These are phyloP conservation scores for Xerocomus potaroensis DNA, from an alignment of 768 basidiomycete genomes.

Conservation along the genomic window DNA sequence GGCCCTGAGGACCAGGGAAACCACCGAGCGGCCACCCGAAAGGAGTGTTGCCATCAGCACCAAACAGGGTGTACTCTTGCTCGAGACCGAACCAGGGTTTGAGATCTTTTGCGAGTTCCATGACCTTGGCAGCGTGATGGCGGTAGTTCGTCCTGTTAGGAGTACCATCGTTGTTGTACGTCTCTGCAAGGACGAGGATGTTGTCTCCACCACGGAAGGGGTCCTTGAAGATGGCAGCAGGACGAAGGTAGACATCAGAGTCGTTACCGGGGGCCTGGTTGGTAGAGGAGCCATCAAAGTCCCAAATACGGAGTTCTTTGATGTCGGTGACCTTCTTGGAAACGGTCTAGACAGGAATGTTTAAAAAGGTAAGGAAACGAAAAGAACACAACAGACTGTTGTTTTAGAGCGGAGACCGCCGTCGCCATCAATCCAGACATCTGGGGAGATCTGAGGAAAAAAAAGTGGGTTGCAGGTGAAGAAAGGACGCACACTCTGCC, in stretches of 20 bases:
- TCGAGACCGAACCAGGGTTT: conserved; percentile 98
- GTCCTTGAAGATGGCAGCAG: conserved; percentile 96
- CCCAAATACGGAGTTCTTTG: conserved; percentile 92
- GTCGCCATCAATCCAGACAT: conserved; percentile 98
- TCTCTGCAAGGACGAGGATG: conserved; percentile 94
- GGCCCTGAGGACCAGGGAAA: conserved; percentile 99
- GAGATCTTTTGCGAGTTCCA: conserved; percentile 81
- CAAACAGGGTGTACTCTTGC: conserved; percentile 98
- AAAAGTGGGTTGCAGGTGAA: background rate
- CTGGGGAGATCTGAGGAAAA: conserved; percentile 37
- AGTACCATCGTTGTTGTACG: conserved; percentile 98
- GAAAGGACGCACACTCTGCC: conserved; percentile 73
- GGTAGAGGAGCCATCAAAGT: conserved; percentile 98
- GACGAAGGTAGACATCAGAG: conserved; percentile 98
- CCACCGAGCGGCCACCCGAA: conserved; percentile 98
- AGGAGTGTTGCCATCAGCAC: conserved; percentile 76
- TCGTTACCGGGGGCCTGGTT: conserved; percentile 94
- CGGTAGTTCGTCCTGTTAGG: conserved; percentile 97
- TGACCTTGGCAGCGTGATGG: conserved; percentile 88
- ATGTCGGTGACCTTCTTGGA: conserved; percentile 83
- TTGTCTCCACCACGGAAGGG: conserved; percentile 99
- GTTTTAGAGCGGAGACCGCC: conserved; percentile 95
- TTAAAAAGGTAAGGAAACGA: background rate
- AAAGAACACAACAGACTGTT: conserved; percentile 50
- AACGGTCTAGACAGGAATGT: conserved; percentile 59